Conservation (phyloP, 106 monocot genomes). For the Platanthera zijinensis region DNA sequence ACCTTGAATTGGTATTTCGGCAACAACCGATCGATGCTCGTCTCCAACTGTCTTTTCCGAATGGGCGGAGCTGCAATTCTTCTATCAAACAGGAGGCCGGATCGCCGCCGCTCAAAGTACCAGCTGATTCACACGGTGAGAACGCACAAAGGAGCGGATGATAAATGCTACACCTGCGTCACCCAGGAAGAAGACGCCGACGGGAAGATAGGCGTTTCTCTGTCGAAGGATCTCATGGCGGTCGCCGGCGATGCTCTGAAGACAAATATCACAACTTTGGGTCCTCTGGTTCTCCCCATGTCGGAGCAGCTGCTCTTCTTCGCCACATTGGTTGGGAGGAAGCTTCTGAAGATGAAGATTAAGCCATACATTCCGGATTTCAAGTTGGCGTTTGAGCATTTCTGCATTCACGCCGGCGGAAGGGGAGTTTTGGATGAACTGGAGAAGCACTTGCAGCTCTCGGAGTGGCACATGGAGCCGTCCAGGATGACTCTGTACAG, state of each 20-base stretch:
- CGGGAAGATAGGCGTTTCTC: constrained; percentile 49
- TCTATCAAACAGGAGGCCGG: constrained; percentile 23
- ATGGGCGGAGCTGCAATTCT: constrained; percentile 35
- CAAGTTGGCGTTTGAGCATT: constrained; percentile 41
- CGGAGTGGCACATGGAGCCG: constrained; percentile 27
- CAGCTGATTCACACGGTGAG: constrained; percentile 49
- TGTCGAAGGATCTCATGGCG: constrained; percentile 67
- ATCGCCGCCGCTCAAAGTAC: constrained; percentile 40
- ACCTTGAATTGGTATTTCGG: constrained; percentile 35
- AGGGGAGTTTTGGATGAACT: constrained; percentile 20
- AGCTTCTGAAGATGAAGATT: constrained; percentile 62
- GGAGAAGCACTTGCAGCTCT: constrained; percentile 23
- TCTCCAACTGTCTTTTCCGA: constrained; percentile 31
- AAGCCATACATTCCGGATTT: constrained; percentile 45
- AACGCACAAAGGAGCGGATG: constrained; percentile 63
- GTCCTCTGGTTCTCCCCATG: constrained; percentile 61
- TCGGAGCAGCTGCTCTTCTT: constrained; percentile 76
- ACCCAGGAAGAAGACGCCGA: constrained; percentile 43
- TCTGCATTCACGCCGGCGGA: constrained; percentile 23
- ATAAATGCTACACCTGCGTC: constrained; percentile 54
- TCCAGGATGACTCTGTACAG: constrained; percentile 19
- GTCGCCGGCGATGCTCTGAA: constrained; percentile 68
- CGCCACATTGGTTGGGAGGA: constrained; percentile 46
- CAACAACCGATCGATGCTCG: constrained; percentile 33
- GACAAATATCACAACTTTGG: constrained; percentile 69